Evolutionary conservation across 306 rosid genomes (phyloP).

Genomic region (Cucumis hystrix): DNA sequence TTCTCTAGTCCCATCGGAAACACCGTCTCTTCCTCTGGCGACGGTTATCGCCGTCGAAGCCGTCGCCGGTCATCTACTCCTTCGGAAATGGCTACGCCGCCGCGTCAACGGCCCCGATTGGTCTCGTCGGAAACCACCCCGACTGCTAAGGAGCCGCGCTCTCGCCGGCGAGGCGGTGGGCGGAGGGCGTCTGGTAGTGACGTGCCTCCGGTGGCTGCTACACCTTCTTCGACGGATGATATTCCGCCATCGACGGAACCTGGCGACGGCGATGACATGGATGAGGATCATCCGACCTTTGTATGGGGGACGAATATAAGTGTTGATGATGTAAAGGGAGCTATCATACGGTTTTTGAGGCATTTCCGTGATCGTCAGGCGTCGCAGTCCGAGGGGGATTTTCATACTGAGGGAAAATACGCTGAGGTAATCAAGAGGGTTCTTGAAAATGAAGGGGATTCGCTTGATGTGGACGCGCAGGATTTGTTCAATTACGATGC

Average conservation of each 20-base stretch:
- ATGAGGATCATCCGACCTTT: constrained; percentile 66
- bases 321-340: constrained; percentile 79
- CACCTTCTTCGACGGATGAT: constrained; percentile 74
- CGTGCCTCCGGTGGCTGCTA: constrained; percentile 25
- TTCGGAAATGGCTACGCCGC: constrained; percentile 41
- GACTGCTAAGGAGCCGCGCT: constrained; percentile 25
- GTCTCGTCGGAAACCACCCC: constrained; percentile 62
- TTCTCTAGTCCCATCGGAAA: constrained; percentile 77
- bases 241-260: constrained; percentile 59
- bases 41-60: constrained; percentile 22
- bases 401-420: constrained; percentile 65
- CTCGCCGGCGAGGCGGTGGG: constrained; percentile 21
- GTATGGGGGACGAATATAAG: constrained; percentile 98
- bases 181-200: constrained; percentile 16
- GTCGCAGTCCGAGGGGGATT: constrained; percentile 39
- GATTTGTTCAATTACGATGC: constrained; percentile 82
- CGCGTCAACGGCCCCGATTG: constrained; percentile 43
- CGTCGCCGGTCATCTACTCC: constrained; percentile 53
- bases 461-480: constrained; percentile 64
- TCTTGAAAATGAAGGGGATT: constrained; percentile 68
- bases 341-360: constrained; percentile 65
- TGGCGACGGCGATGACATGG: constrained; percentile 62
- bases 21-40: constrained; percentile 58
- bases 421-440: constrained; percentile 49
- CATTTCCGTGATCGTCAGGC: constrained; percentile 40